A percentile compares a stretch with the other conserved stretches of the same genome.
Conservation (phyloP, 2,329 filamentous ascomycete genomes). For the Pseudogymnoascus sp. region DNA sequence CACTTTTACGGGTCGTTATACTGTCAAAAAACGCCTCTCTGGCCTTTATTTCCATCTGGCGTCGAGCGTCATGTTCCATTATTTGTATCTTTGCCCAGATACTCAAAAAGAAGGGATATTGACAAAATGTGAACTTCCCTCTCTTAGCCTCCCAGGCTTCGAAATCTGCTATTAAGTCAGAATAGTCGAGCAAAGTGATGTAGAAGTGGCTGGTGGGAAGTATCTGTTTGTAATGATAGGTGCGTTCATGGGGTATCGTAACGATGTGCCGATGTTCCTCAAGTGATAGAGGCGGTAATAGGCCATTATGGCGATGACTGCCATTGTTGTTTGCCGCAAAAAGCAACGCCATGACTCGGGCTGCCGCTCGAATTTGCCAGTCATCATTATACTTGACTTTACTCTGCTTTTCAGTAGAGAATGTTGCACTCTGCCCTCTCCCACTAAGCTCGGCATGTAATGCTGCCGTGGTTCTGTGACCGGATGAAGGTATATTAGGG, state of each 20-base stretch:
- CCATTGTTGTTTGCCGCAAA: constrained; percentile 70
- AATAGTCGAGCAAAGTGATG: constrained; percentile 75
- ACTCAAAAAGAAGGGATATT: constrained; percentile 85
- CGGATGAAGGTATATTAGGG: constrained; percentile 62
- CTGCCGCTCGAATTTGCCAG: constrained; percentile 80
- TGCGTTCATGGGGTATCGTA: constrained; percentile 29
- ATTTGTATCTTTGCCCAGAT: constrained; percentile 91
- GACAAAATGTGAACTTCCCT: constrained; percentile 77
- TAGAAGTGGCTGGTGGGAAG: constrained; percentile 82
- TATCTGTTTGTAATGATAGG: constrained; percentile 53
- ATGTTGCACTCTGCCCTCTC: constrained; percentile 42
- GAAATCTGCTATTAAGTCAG: constrained; percentile 79
- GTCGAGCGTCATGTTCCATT: constrained; percentile 75
- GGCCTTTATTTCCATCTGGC: constrained; percentile 84
- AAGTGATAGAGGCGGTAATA: constrained; percentile 28
- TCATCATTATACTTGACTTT: constrained; percentile 68
- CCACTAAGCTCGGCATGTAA: constrained; percentile 69
- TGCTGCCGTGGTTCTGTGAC: constrained; percentile 53
- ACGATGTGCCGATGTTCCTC: constrained; percentile 17
- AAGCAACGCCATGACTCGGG: constrained; percentile 70
- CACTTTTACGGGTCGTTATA: constrained; percentile 65
- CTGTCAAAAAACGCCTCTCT: constrained; percentile 87
- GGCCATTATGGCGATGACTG: constrained; percentile 24
- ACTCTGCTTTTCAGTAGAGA: constrained; percentile 42
- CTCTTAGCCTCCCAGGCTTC: constrained; percentile 75